Base-by-base conservation (phyloP, 2,329 filamentous ascomycete species). In the Penicillium sp. region DNA sequence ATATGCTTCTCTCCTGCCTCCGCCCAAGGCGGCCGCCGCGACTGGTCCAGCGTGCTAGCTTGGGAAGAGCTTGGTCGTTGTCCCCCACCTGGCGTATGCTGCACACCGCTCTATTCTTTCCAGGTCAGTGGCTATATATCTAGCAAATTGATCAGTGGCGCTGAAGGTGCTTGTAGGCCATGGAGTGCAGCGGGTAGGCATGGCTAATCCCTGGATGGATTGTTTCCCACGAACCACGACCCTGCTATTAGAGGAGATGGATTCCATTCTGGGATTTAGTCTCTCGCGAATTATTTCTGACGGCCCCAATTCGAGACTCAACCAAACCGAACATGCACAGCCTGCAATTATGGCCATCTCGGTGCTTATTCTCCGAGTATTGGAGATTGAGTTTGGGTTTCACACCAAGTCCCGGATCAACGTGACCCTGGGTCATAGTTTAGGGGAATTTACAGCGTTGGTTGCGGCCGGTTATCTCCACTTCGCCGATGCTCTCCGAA, bases 341-440 rank as follows among this genome's bases (percentile, higher is more conserved):
- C 90, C 90, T 1, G 89, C 90, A 54, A 95, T 95, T 64, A 94
- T 96, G 87, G 86, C 88, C 10, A 92, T 87, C 3, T 93, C 86
- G 17, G 81, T 95, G 57, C 76, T 95, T 42, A 93, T 95, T 57
- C 74, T 95, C 37, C 82, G 85, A 39, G 80, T 95, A 43, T 74
- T 96, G 47, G 87, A 95, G 68, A 71, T 77, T 44, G 85, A 95
- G 50, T 95, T 90, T 59, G 79, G 76, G 27, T 94, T 95, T 67
- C 72, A 77, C 40, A 76, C 81, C 5, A 66, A 71, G 6, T 77
- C 84, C 39, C 74, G 82, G 42, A 80, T 88, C 29, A 85, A 95
- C 65, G 79, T 93, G 23, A 85, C 85, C 1, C 73, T 95, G 15
- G 90, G 90, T 7, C 90, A 96, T 66, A 94, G 86, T 3, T 73